Percentiles rank a stretch among this genome's conserved stretches.
phyloP scores from a whole-genome alignment of 306 rosid species.

The Notholithocarpus densiflorus region DNA sequence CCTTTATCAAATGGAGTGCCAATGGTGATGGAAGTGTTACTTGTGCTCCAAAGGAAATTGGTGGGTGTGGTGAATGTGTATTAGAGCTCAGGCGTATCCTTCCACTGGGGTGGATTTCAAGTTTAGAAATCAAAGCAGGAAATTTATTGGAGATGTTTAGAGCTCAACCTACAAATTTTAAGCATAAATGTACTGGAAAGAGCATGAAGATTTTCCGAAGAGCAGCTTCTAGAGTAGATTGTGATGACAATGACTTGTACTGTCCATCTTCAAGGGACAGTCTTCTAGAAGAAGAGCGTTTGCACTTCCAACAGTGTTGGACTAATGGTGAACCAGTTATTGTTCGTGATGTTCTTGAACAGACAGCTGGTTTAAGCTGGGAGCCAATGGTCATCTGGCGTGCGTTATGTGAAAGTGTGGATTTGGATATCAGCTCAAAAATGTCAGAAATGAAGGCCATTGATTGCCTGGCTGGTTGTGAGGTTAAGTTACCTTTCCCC shows the following conservation, averaged over 20 bases:
- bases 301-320: slow-evolving; percentile 62
- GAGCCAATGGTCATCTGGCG: slow-evolving; percentile 94
- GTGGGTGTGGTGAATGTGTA: slow-evolving; percentile 57
- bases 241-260: slow-evolving; percentile 44
- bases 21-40: slow-evolving; percentile 45
- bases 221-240: slow-evolving; percentile 48
- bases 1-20: slow-evolving; percentile 43
- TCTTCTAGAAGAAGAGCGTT: slow-evolving; percentile 28
- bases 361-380: slow-evolving; percentile 85
- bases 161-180: slow-evolving; percentile 16
- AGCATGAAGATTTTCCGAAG: slow-evolving; percentile 30
- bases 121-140: slow-evolving; percentile 50
- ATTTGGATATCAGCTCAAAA: slow-evolving; percentile 43
- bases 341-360: slow-evolving; percentile 63
- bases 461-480: slow-evolving; percentile 86
- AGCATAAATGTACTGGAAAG: slow-evolving; percentile 22
- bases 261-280: slow-evolving; percentile 47
- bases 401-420: slow-evolving; percentile 58
- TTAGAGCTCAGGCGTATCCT: slow-evolving; percentile 64
- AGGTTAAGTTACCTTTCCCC: slow-evolving; percentile 43
- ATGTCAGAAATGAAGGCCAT: slow-evolving; percentile 75
- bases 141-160: slow-evolving; percentile 19
- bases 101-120: slow-evolving; percentile 57
- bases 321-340: slow-evolving; percentile 65
- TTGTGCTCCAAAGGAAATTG: slow-evolving; percentile 62